These are phyloP conservation scores for Canavalia ensiformis DNA, from an alignment of 306 rosid species.

Conservation along the genomic window DNA sequence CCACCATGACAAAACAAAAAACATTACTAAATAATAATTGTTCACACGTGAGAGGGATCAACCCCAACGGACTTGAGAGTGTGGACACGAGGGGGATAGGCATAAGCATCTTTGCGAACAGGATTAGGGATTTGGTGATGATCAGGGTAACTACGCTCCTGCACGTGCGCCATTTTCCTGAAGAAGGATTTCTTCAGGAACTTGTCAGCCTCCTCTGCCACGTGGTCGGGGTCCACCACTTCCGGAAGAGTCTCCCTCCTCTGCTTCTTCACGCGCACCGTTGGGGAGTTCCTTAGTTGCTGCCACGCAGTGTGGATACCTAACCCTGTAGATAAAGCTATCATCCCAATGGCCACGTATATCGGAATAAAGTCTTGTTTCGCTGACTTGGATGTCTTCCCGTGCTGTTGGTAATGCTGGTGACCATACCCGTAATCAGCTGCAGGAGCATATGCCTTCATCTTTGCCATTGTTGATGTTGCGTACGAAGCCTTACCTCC, in stretches of 20 bases:
- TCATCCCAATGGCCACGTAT: slow-evolving; percentile 79
- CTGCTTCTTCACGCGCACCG: slow-evolving; percentile 71
- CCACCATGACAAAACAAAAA: background rate
- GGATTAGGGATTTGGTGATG: slow-evolving; percentile 50
- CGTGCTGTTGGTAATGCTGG: slow-evolving; percentile 17
- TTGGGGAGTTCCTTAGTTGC: slow-evolving; percentile 67
- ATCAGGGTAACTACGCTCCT: slow-evolving; percentile 53
- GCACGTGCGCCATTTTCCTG: slow-evolving; percentile 83
- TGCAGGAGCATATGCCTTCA: slow-evolving; percentile 61
- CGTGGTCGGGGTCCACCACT: slow-evolving; percentile 87
- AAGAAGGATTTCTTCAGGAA: slow-evolving; percentile 58
- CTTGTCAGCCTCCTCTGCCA: slow-evolving; percentile 60
- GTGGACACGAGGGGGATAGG: slow-evolving; percentile 48
- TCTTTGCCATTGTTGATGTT: slow-evolving; percentile 61
- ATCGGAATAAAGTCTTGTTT: slow-evolving; percentile 70
- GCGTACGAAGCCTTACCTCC: slow-evolving; percentile 47
- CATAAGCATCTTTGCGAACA: slow-evolving; percentile 57
- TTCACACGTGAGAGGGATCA: slow-evolving; percentile 48
- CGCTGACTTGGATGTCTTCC: background rate
- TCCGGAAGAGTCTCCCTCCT: slow-evolving; percentile 85
- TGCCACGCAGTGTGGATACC: slow-evolving; percentile 84
- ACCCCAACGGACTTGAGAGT: slow-evolving; percentile 73
- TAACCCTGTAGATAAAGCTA: slow-evolving; percentile 51
- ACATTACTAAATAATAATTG: background rate
- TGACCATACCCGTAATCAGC: slow-evolving; percentile 46